Evolutionary conservation across 495 filamentous ascomycete genomes (phyloP).

Genomic region (Podospora didyma): DNA sequence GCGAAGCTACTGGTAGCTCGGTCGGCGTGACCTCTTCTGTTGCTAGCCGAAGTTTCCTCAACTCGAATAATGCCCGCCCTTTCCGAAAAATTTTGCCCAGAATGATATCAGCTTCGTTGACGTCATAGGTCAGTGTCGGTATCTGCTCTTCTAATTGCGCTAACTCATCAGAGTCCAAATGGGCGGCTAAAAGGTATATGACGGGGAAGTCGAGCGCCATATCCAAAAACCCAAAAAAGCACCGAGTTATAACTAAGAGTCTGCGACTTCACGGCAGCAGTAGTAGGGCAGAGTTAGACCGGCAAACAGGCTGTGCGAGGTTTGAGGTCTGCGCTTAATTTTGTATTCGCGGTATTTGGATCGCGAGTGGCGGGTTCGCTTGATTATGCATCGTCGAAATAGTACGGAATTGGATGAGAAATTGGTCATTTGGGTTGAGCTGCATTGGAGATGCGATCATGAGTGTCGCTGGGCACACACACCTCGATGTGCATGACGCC

Average conservation of each 20-base stretch:
- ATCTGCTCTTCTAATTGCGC: slow-evolving; percentile 63
- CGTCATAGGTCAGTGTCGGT: slow-evolving; percentile 62
- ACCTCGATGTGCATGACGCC: neutral
- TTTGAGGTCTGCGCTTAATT: no score
- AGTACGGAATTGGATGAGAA: no score
- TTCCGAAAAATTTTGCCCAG: slow-evolving; percentile 67
- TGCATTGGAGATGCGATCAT: no score
- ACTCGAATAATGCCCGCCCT: slow-evolving; percentile 70
- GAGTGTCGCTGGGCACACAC: neutral
- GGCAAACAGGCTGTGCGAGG: no score
- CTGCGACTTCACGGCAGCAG: no score
- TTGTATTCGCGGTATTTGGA: no score
- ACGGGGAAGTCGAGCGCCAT: slow-evolving; percentile 52
- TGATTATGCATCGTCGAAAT: no score
- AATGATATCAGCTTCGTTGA: slow-evolving; percentile 67
- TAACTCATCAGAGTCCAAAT: slow-evolving; percentile 58
- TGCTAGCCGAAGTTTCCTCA: slow-evolving; percentile 57
- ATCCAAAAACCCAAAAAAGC: neutral
- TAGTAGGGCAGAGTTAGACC: no score
- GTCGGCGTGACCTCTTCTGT: slow-evolving; percentile 53
- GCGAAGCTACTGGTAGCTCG: slow-evolving; percentile 6
- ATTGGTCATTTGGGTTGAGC: no score
- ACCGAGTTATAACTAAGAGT: no score
- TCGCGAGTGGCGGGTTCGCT: no score
- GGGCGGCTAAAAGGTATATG: slow-evolving; percentile 70